phyloP scores from a whole-genome alignment of 23 red algal genomes.

The Gracilariopsis chorda region DNA sequence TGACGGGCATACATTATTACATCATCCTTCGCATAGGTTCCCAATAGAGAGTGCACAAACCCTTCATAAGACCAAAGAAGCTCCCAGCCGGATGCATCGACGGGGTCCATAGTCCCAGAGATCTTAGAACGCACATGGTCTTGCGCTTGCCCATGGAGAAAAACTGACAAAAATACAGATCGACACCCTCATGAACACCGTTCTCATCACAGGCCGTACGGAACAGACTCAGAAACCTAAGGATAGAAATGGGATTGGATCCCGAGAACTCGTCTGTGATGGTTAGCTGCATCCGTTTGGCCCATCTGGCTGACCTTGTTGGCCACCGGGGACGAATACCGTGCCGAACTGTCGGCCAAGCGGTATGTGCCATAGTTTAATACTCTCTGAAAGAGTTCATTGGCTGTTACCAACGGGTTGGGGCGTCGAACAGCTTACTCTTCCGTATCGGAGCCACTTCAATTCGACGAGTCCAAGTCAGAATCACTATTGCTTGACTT shows the following conservation, averaged over 20 bases:
- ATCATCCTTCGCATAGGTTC: slow-evolving; percentile 29
- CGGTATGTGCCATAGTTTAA: too few relatives aligned
- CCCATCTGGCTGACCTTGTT: neutral
- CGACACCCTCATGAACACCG: too few relatives aligned
- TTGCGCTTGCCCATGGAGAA: too few relatives aligned
- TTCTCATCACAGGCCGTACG: neutral
- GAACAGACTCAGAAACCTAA: too few relatives aligned
- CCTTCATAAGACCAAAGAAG: neutral
- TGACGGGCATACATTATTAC: slow-evolving; percentile 6
- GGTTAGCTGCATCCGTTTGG: neutral
- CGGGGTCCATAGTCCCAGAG: neutral
- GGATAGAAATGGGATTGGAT: neutral
- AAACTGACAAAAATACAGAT: too few relatives aligned
- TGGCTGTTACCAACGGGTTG: neutral
- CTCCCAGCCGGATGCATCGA: neutral
- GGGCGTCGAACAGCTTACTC: too few relatives aligned
- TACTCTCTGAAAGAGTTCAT: neutral
- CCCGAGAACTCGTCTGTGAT: neutral
- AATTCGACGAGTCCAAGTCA: too few relatives aligned
- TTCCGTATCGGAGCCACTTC: too few relatives aligned
- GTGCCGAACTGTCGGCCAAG: neutral
- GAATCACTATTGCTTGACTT: too few relatives aligned
- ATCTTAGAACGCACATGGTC: too few relatives aligned
- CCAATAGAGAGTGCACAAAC: neutral
- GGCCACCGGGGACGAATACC: neutral